Percentiles rank a stretch among this genome's conserved stretches.
These are phyloP conservation scores for Thelonectria rubi DNA, from an alignment of 2,329 filamentous ascomycete genomes.

Conservation along the genomic window DNA sequence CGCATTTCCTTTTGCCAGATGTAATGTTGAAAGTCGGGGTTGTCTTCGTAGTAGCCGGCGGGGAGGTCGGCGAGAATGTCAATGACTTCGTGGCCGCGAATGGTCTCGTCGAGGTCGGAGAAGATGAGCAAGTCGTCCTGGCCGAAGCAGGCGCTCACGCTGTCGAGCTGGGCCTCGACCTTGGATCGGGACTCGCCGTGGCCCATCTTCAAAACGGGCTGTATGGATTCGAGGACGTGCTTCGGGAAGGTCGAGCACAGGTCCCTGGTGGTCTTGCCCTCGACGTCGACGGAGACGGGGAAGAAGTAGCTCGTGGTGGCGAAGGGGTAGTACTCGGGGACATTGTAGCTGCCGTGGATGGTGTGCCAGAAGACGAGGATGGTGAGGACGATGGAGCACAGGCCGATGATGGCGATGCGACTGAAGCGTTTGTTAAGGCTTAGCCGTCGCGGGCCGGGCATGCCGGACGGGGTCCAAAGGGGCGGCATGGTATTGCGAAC, in stretches of 20 bases:
- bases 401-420: constrained; percentile 41
- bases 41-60: constrained; percentile 47
- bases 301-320: constrained; percentile 44
- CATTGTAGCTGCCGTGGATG: constrained; percentile 37
- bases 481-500: constrained; percentile 37
- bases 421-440: constrained; percentile 46
- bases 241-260: constrained; percentile 47
- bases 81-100: constrained; percentile 54
- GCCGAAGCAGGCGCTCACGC: constrained; percentile 61
- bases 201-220: constrained; percentile 48
- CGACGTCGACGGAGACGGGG: constrained; percentile 42
- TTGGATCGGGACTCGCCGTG: constrained; percentile 43
- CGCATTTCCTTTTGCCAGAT: constrained; percentile 51
- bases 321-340: constrained; percentile 43
- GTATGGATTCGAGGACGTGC: constrained; percentile 44
- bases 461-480: constrained; percentile 39
- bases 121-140: constrained; percentile 56
- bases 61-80: constrained; percentile 59
- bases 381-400: constrained; percentile 36
- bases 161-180: constrained; percentile 57
- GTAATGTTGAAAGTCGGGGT: constrained; percentile 52
- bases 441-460: constrained; percentile 34
- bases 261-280: constrained; percentile 37
- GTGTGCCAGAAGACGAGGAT: constrained; percentile 40
- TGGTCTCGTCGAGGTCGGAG: constrained; percentile 59